Evolutionary conservation across 768 basidiomycete genomes (phyloP), one percentile per base, ranked within the genome.

Genomic region (Pholiota microspora): DNA sequence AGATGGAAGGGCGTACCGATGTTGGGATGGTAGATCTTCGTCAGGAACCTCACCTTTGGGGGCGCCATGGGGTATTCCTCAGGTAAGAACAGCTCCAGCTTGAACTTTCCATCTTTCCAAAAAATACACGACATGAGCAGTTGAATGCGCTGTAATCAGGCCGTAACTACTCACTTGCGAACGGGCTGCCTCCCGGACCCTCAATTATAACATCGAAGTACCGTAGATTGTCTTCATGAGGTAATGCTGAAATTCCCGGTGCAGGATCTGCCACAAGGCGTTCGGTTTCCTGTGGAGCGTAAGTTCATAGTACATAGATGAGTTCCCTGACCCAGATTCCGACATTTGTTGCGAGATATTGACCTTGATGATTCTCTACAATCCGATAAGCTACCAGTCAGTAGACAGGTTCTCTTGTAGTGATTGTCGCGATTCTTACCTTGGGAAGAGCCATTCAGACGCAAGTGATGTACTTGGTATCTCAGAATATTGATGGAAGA

Each of bases 51-150:
- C 54, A 99, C 97, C 74, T 99, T 99, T 21, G 97, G 97, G 0
- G 97, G 96, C 47, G 89, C 91, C 97, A 99, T 99, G 1, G 97
- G 97, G 73, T 99, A 99, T 71, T 98, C 97, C 72, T 98, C 97
- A 3, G 97, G 97, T 24, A 99, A 78, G 76, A 98, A 99, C 40
- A 99, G 78, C 72, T 99, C 97, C n/a, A 98, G 81, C 64, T 87
- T 89, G 77, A 98, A 98, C 16, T 90, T 77, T 18, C 96, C 97
- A 63, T 88, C 95, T 97, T 44, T 31, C 2, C 15, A 23, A 40
- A 28, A 29, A n/a, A 49, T 57, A 25, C 47, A 21, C 44, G 45
- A 25, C 46, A 54, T 32, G 47, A 6, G 25, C 50, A 49, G 21
- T 24, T 21, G 49, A 48, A 29, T 27, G 47, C 27, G 28, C 24